A percentile compares a stretch with the other conserved stretches of the same genome.
phyloP scores from a whole-genome alignment of 805 yeast species.

The Suhomyces pyralidae region DNA sequence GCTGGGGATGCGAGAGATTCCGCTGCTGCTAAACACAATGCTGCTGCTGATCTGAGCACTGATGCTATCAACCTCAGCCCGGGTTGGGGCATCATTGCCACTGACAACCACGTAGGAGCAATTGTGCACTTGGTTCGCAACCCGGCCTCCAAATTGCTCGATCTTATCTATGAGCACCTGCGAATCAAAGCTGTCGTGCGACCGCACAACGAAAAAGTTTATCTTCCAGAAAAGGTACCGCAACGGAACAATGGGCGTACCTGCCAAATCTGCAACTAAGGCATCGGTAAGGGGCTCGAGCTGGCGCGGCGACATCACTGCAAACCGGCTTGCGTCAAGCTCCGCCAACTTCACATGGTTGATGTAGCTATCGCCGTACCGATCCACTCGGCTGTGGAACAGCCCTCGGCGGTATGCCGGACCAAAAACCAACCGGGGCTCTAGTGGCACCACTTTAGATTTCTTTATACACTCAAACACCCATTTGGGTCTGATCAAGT shows the following conservation, averaged over 20 bases:
- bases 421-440: constrained; percentile 54
- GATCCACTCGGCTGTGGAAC: constrained; percentile 42
- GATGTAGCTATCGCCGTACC: constrained; percentile 59
- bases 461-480: constrained; percentile 58
- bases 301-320: constrained; percentile 11
- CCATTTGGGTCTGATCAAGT: constrained; percentile 70
- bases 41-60: constrained; percentile 11
- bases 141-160: constrained; percentile 44
- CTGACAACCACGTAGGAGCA: constrained; percentile 42
- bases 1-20: constrained; percentile 25
- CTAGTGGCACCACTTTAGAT: constrained; percentile 46
- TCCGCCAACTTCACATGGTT: constrained; percentile 22
- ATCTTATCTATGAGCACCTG: constrained; percentile 23
- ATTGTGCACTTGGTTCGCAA: constrained; percentile 17
- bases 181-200: neutral
- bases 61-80: constrained; percentile 12
- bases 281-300: constrained; percentile 4
- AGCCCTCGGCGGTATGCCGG: constrained; percentile 12
- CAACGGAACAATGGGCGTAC: constrained; percentile 14
- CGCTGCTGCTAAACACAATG: constrained; percentile 11
- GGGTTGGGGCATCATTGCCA: constrained; percentile 4
- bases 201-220: constrained; percentile 27
- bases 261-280: constrained; percentile 12
- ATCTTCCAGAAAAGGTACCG: constrained; percentile 35
- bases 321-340: constrained; percentile 13